Base-by-base conservation (phyloP, 2,329 filamentous ascomycete species). In the Sporothrix humicola region DNA sequence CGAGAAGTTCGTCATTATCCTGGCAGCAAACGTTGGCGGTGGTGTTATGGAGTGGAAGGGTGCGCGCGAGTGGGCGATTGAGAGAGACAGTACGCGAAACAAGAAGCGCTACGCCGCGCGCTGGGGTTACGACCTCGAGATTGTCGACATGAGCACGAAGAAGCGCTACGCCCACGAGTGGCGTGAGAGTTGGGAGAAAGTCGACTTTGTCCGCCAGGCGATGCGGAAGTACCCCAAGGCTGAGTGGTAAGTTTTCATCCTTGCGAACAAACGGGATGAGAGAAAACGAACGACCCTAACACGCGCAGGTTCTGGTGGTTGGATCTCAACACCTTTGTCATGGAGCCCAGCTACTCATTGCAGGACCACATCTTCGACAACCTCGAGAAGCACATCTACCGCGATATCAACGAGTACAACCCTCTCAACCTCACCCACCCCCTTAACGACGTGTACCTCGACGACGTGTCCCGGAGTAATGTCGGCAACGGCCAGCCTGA, bases 31-130 rank as follows among this genome's bases (percentile, higher is more conserved):
- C 79, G 89, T 97, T 76, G 96, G 96, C 68, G 96, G 96, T 74
- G 96, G 96, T 78, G 96, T 99, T 8, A 98, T 98, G 94, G 95
- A 98, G 80, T 98, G 94, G 95, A 99, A 99, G 82, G 95, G 95
- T 0, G 93, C 95, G 23, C 89, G 95, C 75, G 96, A 99, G 84
- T 99, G 96, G 96, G 96, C 96, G 0, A 97, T 98, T 79, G 96
- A 99, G 84, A 88, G 96, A 81, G 95, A 98, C 84, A 98, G 95
- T 80, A 90, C 98, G 72, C 91, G 91, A 81, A 99, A 99, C 84
- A 99, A 99, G 86, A 91, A 92, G 80, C 92, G 91, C 79, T 99
- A 99, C 80, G 92, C 90, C 2, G 87, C 89, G 48, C 88, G 87
- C 81, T 98, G 96, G 95, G 96, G 96, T 15, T 98, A 99, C 81